Conservation (phyloP, 805 yeast species). For the Hanseniaspora nectarophila region DNA sequence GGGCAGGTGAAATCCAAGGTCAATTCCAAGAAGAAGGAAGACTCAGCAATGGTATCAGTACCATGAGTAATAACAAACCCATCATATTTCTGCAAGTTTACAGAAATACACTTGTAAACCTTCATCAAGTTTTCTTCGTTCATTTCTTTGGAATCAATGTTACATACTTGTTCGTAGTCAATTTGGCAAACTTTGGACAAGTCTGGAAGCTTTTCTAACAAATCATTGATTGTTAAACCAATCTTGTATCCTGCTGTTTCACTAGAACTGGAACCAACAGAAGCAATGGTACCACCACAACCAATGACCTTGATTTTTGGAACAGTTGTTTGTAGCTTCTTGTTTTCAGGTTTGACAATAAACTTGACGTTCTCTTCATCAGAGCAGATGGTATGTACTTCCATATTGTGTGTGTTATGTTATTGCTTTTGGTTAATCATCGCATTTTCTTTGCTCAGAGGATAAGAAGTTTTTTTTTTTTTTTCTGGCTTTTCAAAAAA, state of each 20-base stretch:
- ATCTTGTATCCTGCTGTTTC: slow-evolving; percentile 46
- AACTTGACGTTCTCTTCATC: slow-evolving; percentile 27
- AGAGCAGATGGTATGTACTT: slow-evolving; percentile 27
- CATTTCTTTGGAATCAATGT: slow-evolving; percentile 50
- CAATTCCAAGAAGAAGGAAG: slow-evolving; percentile 50
- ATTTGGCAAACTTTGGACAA: slow-evolving; percentile 42
- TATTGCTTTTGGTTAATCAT: background rate
- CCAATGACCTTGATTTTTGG: slow-evolving; percentile 40
- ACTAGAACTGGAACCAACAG: slow-evolving; percentile 37
- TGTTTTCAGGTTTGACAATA: slow-evolving; percentile 17
- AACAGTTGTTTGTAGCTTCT: slow-evolving; percentile 11
- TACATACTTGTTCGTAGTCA: slow-evolving; percentile 51
- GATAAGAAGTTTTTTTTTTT: background rate
- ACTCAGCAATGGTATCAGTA: slow-evolving; percentile 59
- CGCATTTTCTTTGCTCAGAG: background rate
- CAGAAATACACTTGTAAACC: slow-evolving; percentile 37
- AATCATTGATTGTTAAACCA: slow-evolving; percentile 41
- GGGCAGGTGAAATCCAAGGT: slow-evolving; percentile 39
- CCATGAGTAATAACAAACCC: slow-evolving; percentile 61
- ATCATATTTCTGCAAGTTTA: slow-evolving; percentile 36
- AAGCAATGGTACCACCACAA: slow-evolving; percentile 51
- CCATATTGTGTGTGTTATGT: too few species aligned
- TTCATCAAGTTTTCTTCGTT: slow-evolving; percentile 35
- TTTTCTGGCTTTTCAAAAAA: too few species aligned
- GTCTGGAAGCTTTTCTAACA: slow-evolving; percentile 45